Evolutionary conservation across 768 basidiomycete species (phyloP), one percentile per base, ranked within the genome.

Genomic region (Mycena olivaceomarginata): DNA sequence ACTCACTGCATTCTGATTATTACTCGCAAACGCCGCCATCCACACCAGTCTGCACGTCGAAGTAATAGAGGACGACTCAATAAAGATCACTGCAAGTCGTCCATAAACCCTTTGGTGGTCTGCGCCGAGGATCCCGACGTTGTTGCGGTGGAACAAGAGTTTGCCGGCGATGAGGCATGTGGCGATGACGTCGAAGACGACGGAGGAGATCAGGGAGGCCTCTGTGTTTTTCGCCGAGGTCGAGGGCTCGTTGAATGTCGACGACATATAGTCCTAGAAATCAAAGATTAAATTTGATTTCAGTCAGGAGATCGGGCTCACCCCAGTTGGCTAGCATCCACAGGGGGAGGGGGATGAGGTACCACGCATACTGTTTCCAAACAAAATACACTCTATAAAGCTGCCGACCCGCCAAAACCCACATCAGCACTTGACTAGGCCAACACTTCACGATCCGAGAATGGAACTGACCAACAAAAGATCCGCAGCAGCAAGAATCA

Each of bases 41-140:
- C 71, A 72, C 71, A 72, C 71, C 71, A 72, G 71, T 66, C 71
- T 53, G 63, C 71, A 72, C 71, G 71, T 45, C 71, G 71, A 64
- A 46, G 71, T 66, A 37, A 72, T 56, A 64, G 43, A 8, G 53
- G 71, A 72, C 51, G 71, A 72, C 71, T 56, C 53, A n/a, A 56
- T n/a, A 56, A 56, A 56, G 53, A 56, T 56, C n/a, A 56, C 53
- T 56, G 53, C 53, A 56, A 56, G 53, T 56, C 53, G 53, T 56
- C 53, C 53, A 56, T 56, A 56, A 56, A 56, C n/a, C 63, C 39
- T 64, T 66, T 66, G 63, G 64, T 66, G 71, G n/a, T 45, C 59
- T 46, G 37, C 39, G 37, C 71, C 71, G 63, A 72, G 62, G 41
- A 72, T 66, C 71, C 53, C 71, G 63, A 72, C 71, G 46, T 46